Base-by-base conservation (phyloP, 2,329 filamentous ascomycete species). In the Colletotrichum salicis region DNA sequence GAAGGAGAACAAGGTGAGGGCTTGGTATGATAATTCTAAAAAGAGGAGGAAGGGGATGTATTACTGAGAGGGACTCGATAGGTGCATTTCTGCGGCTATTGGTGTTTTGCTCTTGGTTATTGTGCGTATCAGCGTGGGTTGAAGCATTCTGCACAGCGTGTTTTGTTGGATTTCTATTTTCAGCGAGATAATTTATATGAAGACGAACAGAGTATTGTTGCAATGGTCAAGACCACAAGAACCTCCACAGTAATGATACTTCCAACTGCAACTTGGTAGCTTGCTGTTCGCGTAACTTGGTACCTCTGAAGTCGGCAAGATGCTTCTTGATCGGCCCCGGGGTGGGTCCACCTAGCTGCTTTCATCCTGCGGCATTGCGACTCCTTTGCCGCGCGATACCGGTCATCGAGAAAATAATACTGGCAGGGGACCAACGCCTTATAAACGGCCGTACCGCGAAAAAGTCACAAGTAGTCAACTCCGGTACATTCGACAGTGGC, bases 311-410 rank as follows among this genome's bases (percentile, higher is more conserved):
- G 19, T 33, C 13, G n/a, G 41, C 27, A 13, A 55, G 24, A 7
- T 7, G 29, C 3, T 12, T 2, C 59, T n/a, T 10, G 1, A 41
- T 24, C 8, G 15, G 13, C 27, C 22, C 22, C 19, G 19, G 19
- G 29, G 54, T 55, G 45, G n/a, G 8, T 59, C 8, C 19, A 33
- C 33, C 58, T 13, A 60, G 65, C 63, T 13, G 12, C 27, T 15
- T 19, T 13, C 7, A 15, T n/a, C 27, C 10, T 31, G 19, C 64
- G 65, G 69, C 54, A 35, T 51, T 37, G 15, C 35, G 8, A n/a
- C 31, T 56, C 2, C 5, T 22, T 71, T 5, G 31, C 54, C 69
- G 69, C 35, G 69, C 59, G 69, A 60, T 13, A 69, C 59, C 45
- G 69, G 65, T 64, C 41, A 48, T 48, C 19, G 19, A 8, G 15